A percentile compares a stretch with the other conserved stretches of the same genome.
Evolutionary conservation across 169 alveolate species (phyloP).

Genomic region (Cryptosporidium bovis): DNA sequence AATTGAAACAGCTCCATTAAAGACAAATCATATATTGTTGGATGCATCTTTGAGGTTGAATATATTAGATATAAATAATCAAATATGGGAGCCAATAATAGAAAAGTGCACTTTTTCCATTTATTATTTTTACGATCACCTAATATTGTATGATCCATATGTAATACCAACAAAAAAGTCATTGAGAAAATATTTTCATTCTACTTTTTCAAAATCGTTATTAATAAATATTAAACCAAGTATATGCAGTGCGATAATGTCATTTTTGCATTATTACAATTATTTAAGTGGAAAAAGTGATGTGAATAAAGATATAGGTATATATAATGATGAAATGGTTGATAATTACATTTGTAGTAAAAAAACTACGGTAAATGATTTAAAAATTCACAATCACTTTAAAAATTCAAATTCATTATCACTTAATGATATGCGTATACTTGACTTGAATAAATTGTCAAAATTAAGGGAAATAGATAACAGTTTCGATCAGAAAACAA

Average conservation of each 20-base stretch:
- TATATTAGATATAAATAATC: slow-evolving; percentile 49
- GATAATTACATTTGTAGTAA: background rate
- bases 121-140: slow-evolving; percentile 50
- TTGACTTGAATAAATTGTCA: background rate
- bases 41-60: slow-evolving; percentile 17
- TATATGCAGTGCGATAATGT: slow-evolving; percentile 1
- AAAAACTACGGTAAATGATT: background rate
- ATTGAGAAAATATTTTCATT: slow-evolving; percentile 44
- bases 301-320: background rate
- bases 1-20: slow-evolving; percentile 49
- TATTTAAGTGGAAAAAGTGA: background rate
- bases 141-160: slow-evolving; percentile 65
- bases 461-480: background rate
- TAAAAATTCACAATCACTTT: background rate
- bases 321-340: background rate
- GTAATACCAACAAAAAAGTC: slow-evolving; percentile 49
- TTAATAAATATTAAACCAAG: slow-evolving; percentile 57
- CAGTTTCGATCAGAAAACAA: background rate
- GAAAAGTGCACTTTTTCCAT: slow-evolving; percentile 52
- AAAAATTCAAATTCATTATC: background rate
- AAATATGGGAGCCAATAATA: slow-evolving; percentile 45
- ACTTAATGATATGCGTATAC: background rate
- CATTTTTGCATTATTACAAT: background rate
- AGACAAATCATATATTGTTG: slow-evolving; percentile 46
- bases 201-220: slow-evolving; percentile 33